Percentiles rank a stretch among this genome's conserved stretches.
Conservation (phyloP, 1,139 yeast genomes). For the Hansenula sp. region DNA sequence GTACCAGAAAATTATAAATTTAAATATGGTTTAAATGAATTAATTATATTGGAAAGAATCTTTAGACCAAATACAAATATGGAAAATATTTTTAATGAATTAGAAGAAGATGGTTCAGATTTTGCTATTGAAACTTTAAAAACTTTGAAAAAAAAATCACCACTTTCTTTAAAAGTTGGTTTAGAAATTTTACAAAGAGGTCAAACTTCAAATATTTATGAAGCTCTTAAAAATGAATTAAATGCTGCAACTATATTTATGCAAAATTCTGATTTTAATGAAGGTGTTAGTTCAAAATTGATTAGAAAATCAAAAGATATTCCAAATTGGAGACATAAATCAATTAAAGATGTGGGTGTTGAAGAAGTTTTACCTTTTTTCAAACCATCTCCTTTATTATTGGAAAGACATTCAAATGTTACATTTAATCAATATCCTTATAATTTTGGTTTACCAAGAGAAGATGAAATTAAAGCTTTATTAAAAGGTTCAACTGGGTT, state of each 20-base stretch:
- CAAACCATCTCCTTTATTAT: conserved; percentile 19
- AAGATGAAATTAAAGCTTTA: conserved; percentile 15
- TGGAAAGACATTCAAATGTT: conserved; percentile 42
- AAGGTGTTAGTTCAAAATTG: conserved; percentile 73
- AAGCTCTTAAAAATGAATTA: conserved; percentile 72
- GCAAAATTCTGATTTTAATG: conserved; percentile 51
- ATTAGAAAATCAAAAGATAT: conserved; percentile 60
- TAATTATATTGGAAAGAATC: conserved; percentile 61
- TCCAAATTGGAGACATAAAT: conserved; percentile 28
- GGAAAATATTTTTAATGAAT: conserved; percentile 55
- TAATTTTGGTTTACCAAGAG: conserved; percentile 73
- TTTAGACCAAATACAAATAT: conserved; percentile 49
- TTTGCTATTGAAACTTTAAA: conserved; percentile 63
- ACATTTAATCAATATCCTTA: conserved; percentile 67
- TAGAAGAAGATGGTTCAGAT: conserved; percentile 32
- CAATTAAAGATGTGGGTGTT: conserved; percentile 33
- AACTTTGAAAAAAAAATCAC: conserved; percentile 55
- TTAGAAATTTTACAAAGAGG: conserved; percentile 68
- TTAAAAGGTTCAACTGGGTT: conserved; percentile 11
- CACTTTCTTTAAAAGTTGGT: conserved; percentile 74
- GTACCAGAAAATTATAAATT: conserved; percentile 64
- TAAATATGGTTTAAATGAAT: conserved; percentile 51
- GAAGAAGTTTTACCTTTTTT: conserved; percentile 21
- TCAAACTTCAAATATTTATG: conserved; percentile 49
- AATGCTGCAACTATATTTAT: conserved; percentile 75